Conservation (phyloP, 2,329 filamentous ascomycete genomes). For the Alternaria consortialis region DNA sequence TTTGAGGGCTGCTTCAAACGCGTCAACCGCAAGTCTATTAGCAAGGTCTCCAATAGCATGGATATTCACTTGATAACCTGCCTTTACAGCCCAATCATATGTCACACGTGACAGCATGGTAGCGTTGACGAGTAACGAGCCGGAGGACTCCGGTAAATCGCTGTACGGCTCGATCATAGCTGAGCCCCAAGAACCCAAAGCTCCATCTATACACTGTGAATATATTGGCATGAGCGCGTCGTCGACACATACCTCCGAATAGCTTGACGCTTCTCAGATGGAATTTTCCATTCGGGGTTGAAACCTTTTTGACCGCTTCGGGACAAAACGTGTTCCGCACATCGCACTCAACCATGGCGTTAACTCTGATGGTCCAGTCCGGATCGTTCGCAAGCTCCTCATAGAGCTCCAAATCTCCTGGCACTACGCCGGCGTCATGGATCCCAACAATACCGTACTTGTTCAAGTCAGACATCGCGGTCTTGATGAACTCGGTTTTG, state of each 20-base stretch:
- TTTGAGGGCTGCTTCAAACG: constrained; percentile 66
- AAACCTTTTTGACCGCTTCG: constrained; percentile 57
- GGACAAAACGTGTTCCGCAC: constrained; percentile 72
- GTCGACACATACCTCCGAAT: constrained; percentile 65
- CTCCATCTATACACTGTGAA: constrained; percentile 64
- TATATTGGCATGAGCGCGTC: background rate
- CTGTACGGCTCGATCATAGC: constrained; percentile 75
- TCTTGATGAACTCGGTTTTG: constrained; percentile 64
- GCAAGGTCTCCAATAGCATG: constrained; percentile 77
- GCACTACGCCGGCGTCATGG: constrained; percentile 71
- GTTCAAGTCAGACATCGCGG: constrained; percentile 70
- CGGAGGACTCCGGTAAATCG: constrained; percentile 68
- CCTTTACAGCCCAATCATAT: constrained; percentile 63
- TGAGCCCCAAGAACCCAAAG: constrained; percentile 75
- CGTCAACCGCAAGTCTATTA: constrained; percentile 70
- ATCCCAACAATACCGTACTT: constrained; percentile 72
- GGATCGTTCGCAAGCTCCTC: constrained; percentile 60
- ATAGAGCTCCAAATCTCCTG: constrained; percentile 64
- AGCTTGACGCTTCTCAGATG: constrained; percentile 72
- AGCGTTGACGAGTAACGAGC: constrained; percentile 73
- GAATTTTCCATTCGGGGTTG: constrained; percentile 60
- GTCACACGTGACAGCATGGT: constrained; percentile 65
- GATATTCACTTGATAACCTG: constrained; percentile 74
- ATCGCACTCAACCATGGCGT: constrained; percentile 73
- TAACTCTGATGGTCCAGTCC: constrained; percentile 70